A percentile compares a stretch with the other conserved stretches of the same genome.
These are phyloP conservation scores for Rutstroemia sydowiana DNA, from an alignment of 2,329 filamentous ascomycete species.

Conservation along the genomic window DNA sequence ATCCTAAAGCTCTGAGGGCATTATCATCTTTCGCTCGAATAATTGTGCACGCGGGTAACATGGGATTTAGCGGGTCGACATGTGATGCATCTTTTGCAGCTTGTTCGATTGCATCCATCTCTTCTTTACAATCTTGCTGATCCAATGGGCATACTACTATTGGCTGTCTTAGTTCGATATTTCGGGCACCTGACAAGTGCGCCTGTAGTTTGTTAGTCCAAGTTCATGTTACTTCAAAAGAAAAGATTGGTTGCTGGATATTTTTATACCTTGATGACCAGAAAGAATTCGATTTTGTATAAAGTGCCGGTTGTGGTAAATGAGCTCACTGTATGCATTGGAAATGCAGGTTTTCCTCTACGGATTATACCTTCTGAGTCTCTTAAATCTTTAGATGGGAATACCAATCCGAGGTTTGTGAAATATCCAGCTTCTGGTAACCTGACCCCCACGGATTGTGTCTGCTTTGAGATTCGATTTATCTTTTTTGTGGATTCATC, in stretches of 20 bases:
- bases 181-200: constrained; percentile 76
- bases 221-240: background rate
- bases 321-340: constrained; percentile 77
- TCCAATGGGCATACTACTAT: constrained; percentile 96
- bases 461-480: constrained; percentile 79
- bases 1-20: constrained; percentile 51
- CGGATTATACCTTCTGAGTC: constrained; percentile 84
- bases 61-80: constrained; percentile 82
- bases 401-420: constrained; percentile 84
- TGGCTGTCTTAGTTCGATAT: constrained; percentile 81
- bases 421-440: constrained; percentile 88
- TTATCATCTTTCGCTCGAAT: constrained; percentile 69
- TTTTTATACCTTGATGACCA: constrained; percentile 74
- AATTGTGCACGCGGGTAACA: constrained; percentile 81
- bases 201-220: constrained; percentile 48
- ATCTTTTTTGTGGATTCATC: constrained; percentile 88
- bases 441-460: constrained; percentile 72
- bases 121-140: constrained; percentile 91
- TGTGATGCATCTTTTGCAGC: constrained; percentile 86
- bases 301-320: constrained; percentile 92
- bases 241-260: constrained; percentile 8
- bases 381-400: constrained; percentile 80
- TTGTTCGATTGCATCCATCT: constrained; percentile 97
- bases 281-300: constrained; percentile 97
- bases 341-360: constrained; percentile 78